Evolutionary conservation across 2,329 filamentous ascomycete species (phyloP).

Genomic region (Fusarium sp.): DNA sequence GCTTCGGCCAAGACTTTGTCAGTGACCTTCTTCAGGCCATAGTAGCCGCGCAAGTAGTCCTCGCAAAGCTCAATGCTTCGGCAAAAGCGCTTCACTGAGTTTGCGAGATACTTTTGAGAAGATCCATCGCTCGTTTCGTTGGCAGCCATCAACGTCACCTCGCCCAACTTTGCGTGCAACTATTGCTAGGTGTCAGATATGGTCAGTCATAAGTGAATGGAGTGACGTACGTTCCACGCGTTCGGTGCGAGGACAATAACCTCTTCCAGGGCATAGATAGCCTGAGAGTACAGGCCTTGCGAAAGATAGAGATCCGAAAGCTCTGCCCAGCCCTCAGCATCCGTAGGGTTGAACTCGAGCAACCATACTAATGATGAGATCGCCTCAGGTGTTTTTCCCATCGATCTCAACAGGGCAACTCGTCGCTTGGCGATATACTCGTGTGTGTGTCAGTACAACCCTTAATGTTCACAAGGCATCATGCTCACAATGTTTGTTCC

Average conservation of each 20-base stretch:
- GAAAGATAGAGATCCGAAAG: conserved; percentile 86
- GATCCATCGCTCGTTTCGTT: conserved; percentile 56
- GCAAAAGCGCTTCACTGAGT: conserved; percentile 86
- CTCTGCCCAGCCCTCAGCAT: conserved; percentile 94
- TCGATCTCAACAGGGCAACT: conserved; percentile 79
- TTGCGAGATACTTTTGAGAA: conserved; percentile 67
- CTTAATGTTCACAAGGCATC: background rate
- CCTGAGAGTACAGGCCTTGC: conserved; percentile 83
- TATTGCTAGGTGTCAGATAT: conserved; percentile 52
- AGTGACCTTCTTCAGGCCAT: conserved; percentile 80
- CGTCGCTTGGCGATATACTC: conserved; percentile 88
- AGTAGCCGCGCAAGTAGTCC: conserved; percentile 90
- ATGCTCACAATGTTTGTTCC: conserved; percentile 79
- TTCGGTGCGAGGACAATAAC: conserved; percentile 87
- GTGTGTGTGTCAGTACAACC: conserved; percentile 36
- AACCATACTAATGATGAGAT: conserved; percentile 78
- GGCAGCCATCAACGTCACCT: conserved; percentile 79
- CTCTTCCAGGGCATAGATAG: conserved; percentile 90
- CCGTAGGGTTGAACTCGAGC: conserved; percentile 85
- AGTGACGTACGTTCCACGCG: conserved; percentile 85
- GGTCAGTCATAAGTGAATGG: conserved; percentile 1
- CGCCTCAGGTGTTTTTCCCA: conserved; percentile 77
- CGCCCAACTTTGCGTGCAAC: conserved; percentile 88
- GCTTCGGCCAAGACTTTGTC: conserved; percentile 60
- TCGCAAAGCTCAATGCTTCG: conserved; percentile 94